Evolutionary conservation across 805 yeast genomes (phyloP).

Genomic region (Saccharomycopsis malanga): DNA sequence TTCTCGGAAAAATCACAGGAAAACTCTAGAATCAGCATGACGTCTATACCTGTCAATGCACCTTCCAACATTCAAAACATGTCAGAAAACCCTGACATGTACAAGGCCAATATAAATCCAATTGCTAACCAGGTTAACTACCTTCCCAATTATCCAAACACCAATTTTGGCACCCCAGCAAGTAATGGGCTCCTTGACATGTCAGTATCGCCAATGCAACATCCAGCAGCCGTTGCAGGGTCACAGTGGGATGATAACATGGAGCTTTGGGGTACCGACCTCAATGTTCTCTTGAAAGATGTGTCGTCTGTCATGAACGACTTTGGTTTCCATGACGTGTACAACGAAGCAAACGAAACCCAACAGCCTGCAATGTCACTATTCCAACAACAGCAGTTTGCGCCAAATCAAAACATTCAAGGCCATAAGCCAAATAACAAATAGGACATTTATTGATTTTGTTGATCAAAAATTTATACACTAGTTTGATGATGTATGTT

Average conservation of each 20-base stretch:
- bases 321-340: constrained; percentile 21
- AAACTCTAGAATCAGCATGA: too few species aligned
- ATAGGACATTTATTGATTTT: too few species aligned
- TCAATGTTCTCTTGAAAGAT: constrained; percentile 17
- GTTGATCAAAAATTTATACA: too few species aligned
- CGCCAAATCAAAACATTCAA: too few species aligned
- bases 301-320: constrained; percentile 21
- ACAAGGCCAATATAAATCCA: too few species aligned
- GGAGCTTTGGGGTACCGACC: constrained; percentile 14
- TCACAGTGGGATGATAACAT: neutral
- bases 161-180: neutral
- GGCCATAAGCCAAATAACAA: too few species aligned
- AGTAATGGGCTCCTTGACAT: constrained; percentile 1
- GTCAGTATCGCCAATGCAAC: constrained; percentile 4
- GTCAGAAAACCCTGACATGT: too few species aligned
- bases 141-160: neutral
- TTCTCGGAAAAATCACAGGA: too few species aligned
- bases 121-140: too few species aligned
- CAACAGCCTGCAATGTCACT: neutral
- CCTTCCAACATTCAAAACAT: too few species aligned
- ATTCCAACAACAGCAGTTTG: neutral
- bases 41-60: too few species aligned
- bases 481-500: too few species aligned
- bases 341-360: constrained; percentile 1
- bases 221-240: neutral